Evolutionary conservation across 306 rosid species (phyloP).

Genomic region (Purshia tridentata): DNA sequence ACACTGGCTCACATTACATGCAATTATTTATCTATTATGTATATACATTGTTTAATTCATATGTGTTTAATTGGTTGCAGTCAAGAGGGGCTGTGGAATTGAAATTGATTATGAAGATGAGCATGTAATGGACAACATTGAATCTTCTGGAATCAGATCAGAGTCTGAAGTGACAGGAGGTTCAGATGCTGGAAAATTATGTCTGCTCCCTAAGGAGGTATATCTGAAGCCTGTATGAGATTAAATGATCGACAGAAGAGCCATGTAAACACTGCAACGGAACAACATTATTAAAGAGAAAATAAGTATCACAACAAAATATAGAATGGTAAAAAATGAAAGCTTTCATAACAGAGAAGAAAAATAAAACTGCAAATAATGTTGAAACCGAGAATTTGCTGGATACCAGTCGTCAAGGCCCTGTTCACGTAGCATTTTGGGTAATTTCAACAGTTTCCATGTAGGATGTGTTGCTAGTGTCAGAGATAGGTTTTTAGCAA

Average conservation of each 20-base stretch:
- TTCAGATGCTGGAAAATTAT: slow-evolving; percentile 7
- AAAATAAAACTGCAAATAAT: neutral
- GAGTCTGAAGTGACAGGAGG: slow-evolving; percentile 4
- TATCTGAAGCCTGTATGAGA: neutral
- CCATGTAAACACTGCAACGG: neutral
- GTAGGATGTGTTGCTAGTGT: too few species aligned
- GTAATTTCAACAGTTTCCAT: too few species aligned
- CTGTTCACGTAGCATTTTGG: too few species aligned
- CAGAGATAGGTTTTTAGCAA: too few species aligned
- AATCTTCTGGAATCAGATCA: slow-evolving; percentile 5
- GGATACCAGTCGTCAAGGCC: too few species aligned
- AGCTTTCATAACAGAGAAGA: neutral
- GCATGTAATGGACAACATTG: neutral
- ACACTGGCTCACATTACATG: neutral
- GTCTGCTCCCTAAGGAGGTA: slow-evolving; percentile 1
- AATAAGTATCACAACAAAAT: neutral
- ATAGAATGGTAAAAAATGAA: neutral
- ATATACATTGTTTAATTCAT: neutral
- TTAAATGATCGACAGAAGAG: neutral
- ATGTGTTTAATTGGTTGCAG: neutral
- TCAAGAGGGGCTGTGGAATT: neutral
- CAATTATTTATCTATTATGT: neutral
- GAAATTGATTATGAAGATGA: neutral
- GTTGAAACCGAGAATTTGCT: too few species aligned
- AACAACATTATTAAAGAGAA: neutral